Percentiles rank a stretch among this genome's conserved stretches.
Conservation (phyloP, 768 basidiomycete genomes). For the Hypholoma sublateritium region DNA sequence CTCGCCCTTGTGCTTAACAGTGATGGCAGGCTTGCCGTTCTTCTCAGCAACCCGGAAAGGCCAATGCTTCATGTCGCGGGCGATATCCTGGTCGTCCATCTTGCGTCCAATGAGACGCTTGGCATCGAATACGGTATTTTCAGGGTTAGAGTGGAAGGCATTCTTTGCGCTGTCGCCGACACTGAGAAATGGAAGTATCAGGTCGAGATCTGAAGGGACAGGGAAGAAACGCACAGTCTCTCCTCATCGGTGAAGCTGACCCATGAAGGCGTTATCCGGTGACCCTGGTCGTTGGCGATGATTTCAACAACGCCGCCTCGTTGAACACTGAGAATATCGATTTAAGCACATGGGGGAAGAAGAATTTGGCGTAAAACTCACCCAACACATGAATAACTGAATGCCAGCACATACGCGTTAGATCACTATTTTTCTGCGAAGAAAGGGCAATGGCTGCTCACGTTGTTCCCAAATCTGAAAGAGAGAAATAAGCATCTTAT, state of each 20-base stretch:
- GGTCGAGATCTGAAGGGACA: neutral
- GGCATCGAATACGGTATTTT: constrained; percentile 95
- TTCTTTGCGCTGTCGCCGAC: constrained; percentile 98
- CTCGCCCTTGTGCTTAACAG: constrained; percentile 78
- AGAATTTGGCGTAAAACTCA: constrained; percentile 35
- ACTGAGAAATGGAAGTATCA: constrained; percentile 30
- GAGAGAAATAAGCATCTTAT: constrained; percentile 5
- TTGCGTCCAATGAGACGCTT: constrained; percentile 93
- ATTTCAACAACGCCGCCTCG: constrained; percentile 86
- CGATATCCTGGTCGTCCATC: constrained; percentile 75
- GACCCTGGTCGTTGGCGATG: constrained; percentile 87
- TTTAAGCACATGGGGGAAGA: neutral
- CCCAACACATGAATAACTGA: constrained; percentile 95
- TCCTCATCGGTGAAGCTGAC: constrained; percentile 80
- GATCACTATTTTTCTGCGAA: constrained; percentile 2
- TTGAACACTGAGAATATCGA: constrained; percentile 56
- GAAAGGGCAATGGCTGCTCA: constrained; percentile 30
- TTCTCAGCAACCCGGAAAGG: constrained; percentile 83
- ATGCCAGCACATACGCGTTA: constrained; percentile 24
- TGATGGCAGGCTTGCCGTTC: constrained; percentile 76
- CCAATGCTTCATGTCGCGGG: constrained; percentile 89
- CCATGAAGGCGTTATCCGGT: constrained; percentile 90
- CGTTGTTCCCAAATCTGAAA: constrained; percentile 88
- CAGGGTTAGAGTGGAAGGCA: constrained; percentile 86
- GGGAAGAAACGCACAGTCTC: constrained; percentile 48